A percentile compares a stretch with the other conserved stretches of the same genome.
These are phyloP conservation scores for Mycocentrospora acerina DNA, from an alignment of 2,329 filamentous ascomycete genomes.

Conservation along the genomic window DNA sequence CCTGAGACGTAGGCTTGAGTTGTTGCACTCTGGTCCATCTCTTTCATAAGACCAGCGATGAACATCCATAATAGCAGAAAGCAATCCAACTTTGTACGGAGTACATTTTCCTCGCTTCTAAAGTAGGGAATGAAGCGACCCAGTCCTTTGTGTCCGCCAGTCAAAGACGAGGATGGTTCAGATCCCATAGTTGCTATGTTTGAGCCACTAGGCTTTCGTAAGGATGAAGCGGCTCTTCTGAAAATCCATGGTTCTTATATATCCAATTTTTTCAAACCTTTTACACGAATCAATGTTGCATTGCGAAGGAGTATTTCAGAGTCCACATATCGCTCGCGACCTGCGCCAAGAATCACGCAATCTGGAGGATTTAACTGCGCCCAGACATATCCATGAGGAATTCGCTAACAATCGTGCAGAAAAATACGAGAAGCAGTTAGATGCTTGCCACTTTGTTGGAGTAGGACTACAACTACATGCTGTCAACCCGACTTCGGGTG, in stretches of 20 bases:
- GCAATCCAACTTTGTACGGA: constrained; percentile 10
- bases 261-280: background rate
- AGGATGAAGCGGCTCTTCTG: too few species aligned
- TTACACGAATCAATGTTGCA: too few species aligned
- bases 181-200: background rate
- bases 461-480: too few species aligned
- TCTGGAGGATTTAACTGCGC: too few species aligned
- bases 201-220: background rate
- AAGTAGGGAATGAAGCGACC: constrained; percentile 5
- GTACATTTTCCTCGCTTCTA: constrained; percentile 6
- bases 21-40: constrained; percentile 9
- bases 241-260: background rate
- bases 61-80: constrained; percentile 12
- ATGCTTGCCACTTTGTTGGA: too few species aligned
- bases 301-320: background rate
- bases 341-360: constrained; percentile 10
- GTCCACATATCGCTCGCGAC: constrained; percentile 7
- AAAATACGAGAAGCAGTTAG: too few species aligned
- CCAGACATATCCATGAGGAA: too few species aligned
- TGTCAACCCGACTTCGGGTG: too few species aligned
- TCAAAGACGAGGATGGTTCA: background rate
- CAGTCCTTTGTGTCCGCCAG: background rate
- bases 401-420: too few species aligned
- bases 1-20: constrained; percentile 15
- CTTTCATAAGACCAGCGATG: constrained; percentile 10